Evolutionary conservation across 192 early-diverging fungal species (phyloP), one percentile per base, ranked within the genome.

Genomic region (Coemansia sp.): DNA sequence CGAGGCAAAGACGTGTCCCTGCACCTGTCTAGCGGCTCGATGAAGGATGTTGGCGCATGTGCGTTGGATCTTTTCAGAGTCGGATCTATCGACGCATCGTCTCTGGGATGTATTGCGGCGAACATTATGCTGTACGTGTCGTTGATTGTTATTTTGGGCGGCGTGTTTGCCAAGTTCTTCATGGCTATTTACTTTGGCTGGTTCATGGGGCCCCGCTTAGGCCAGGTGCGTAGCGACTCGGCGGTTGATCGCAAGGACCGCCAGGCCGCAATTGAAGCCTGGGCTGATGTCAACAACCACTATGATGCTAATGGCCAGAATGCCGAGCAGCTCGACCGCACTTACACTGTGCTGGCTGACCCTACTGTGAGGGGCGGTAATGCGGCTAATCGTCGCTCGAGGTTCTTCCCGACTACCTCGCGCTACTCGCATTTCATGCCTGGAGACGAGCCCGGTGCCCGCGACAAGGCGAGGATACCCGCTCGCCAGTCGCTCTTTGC

Each of bases 41-140:
- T 62, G 62, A 78, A 87, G 47, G 62, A 75, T 33, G 65, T 90
- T 38, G 92, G 87, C 53, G 83, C 88, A 49, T 97, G 95, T 70
- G 79, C 95, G 71, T 76, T 85, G 13, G 93, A 95, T 24, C 86
- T 92, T 53, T 88, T 94, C 85, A 87, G 90, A 64, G 90, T 95
- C 31, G 95, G 94, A 0, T 87, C 87, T 2, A 77, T 97, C 57
- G 95, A 97, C 73, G 82, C 89, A 22, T 87, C 87, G 44, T 89
- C 90, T 4, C 76, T 92, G 34, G 95, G 95, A 0, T 97, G 95
- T 79, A 90, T 95, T 43, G 85, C 92, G 3, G 89, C 93, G 0
- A 88, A 89, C 75, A 80, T 75, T 71, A 85, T 67, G 22, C 78
- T 53, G 2, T 79, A 86, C 24, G 87, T 89, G 66, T 89, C 91